Base-by-base conservation (phyloP, 495 filamentous ascomycete genomes). In the Trichoderma parareesei region DNA sequence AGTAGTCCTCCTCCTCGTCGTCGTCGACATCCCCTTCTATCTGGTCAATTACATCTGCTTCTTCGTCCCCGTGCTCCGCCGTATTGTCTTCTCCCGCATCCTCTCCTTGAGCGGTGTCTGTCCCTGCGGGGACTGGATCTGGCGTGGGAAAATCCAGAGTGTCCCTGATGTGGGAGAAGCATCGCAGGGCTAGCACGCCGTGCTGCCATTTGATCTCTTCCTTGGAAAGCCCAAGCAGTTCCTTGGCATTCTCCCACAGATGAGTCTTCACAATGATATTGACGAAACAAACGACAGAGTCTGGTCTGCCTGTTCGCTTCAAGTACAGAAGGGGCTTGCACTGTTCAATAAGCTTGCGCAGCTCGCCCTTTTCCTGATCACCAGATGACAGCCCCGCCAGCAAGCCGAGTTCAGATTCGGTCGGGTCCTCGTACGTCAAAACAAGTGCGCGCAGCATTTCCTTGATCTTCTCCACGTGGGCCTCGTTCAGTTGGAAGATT, bases 201-300 rank as follows among this genome's bases (percentile, higher is more conserved):
- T 78, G 75, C 55, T 76, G 75, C 73, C 71, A 74, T 53, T 76
- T 73, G 40, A 73, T 75, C 48, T 73, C 73, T 59, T 76, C 76
- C 20, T 69, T 38, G 2, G 69, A 69, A 53, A 77, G 65, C 9
- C 71, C 70, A 14, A 78, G 67, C 4, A 76, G 64, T 20, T 73
- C 69, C 46, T 70, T 69, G 10, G 71, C 64, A 63, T 68, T 69
- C 38, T 72, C 68, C 2, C 73, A 64, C n/a, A 74, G 67, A 66
- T 74, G 72, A 18, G 55, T 69, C 64, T 75, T 75, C 53, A 74
- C 68, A 18, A 75, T 68, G 11, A 62, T 49, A 38, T 75, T 74
- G 64, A 73, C 71, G 60, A 76, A 76, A 41, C 66, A 67, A 20
- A 76, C 68, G 13, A 59, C 69, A 35, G 65, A 67, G 59, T 64